Evolutionary conservation across 148 eudicot genomes (phyloP), one percentile per base, ranked within the genome.

Genomic region (Camellia lanceoleosa): DNA sequence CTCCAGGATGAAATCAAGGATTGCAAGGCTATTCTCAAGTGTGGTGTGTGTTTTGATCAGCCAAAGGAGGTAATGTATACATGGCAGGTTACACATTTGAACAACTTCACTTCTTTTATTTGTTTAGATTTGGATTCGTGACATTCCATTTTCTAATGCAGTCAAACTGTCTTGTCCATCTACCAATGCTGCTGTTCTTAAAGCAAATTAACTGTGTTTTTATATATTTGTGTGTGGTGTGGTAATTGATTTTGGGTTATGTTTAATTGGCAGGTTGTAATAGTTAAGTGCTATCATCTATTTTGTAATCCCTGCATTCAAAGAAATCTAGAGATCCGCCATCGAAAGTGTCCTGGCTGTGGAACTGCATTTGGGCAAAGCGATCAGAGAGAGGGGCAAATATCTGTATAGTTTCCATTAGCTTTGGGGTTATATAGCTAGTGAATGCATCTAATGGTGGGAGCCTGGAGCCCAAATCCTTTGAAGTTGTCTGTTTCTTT

Each of bases 1-100:
- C 95, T 94, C 60, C 89, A 94, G 73, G 98, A 94, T 30, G 98
- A 94, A 83, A 94, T 94, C 46, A 92, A 89, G 80, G 91, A 92
- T 61, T 92, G 97, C 92, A 94, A 94, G 83, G 83, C 94, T 78
- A 88, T 94, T 73, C 98, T 94, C 84, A 94, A 92, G 79, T 92
- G 97, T 72, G 91, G 98, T 52, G 97, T 94, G 60, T 92, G 97
- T 85, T 90, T 91, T 80, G 98, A 94, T 82, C 91, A 95, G 18
- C 98, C 98, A 44, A 94, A 94, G 82, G 98, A 94, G 97, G 98
- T 90, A 89, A 30, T 44, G 59, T 51, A 74, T 42, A 42, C 64
- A 18, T 61, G 52, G 5, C 52, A 49, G 52, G 52, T 49, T 49
- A 49, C 52, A 30, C 38, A 30, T 30, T 49, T 49, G 0, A 5